Conservation (phyloP, 1,139 yeast species). For the Taphrina populina region DNA sequence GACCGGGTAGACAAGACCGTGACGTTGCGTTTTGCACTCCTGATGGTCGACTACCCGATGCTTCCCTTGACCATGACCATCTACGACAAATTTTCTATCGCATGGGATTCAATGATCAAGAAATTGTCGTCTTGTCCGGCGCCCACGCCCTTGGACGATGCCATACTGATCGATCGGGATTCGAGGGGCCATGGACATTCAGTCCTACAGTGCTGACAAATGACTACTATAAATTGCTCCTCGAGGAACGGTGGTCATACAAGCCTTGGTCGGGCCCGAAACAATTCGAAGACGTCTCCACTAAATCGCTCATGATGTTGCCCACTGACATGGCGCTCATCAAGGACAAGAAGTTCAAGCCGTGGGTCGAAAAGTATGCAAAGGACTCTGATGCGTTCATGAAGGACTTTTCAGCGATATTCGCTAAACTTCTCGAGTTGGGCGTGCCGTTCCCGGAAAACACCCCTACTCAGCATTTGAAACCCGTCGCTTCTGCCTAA, state of each 20-base stretch:
- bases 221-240: slow-evolving; percentile 61
- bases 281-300: slow-evolving; percentile 73
- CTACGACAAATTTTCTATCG: slow-evolving; percentile 56
- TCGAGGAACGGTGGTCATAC: slow-evolving; percentile 72
- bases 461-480: slow-evolving; percentile 11
- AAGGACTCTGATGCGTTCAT: slow-evolving; percentile 55
- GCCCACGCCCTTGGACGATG: slow-evolving; percentile 68
- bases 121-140: slow-evolving; percentile 63
- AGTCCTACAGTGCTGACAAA: slow-evolving; percentile 69
- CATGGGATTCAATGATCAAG: slow-evolving; percentile 64
- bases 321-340: slow-evolving; percentile 62
- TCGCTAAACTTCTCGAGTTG: slow-evolving; percentile 58
- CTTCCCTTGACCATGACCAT: slow-evolving; percentile 55
- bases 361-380: slow-evolving; percentile 58
- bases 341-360: slow-evolving; percentile 52
- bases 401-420: slow-evolving; percentile 56
- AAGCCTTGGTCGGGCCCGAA: slow-evolving; percentile 49
- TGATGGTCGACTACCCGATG: slow-evolving; percentile 60
- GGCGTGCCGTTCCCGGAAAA: slow-evolving; percentile 48
- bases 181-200: slow-evolving; percentile 94
- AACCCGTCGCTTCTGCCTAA: slow-evolving; percentile 6
- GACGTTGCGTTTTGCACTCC: slow-evolving; percentile 53
- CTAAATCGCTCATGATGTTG: slow-evolving; percentile 62
- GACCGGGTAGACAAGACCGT: slow-evolving; percentile 63
- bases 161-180: slow-evolving; percentile 59